Evolutionary conservation across 352 stramenopile species (phyloP), one percentile per base, ranked within the genome.

Genomic region (Globisporangium heterothallicum): DNA sequence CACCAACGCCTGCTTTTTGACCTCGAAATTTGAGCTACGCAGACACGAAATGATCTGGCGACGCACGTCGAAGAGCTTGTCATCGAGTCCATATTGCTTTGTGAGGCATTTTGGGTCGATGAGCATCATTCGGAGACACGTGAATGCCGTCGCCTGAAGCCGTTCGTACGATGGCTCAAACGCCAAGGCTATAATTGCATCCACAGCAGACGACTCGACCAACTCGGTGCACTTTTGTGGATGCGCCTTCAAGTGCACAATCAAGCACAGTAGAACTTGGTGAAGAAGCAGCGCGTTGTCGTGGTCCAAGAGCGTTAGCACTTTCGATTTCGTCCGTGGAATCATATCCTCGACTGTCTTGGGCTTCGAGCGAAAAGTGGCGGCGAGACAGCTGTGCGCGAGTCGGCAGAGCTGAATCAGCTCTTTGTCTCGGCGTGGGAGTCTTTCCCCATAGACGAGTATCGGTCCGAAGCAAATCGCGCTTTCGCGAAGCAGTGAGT

Each of bases 321-420:
- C 54, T 49, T 56, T 61, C 6, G 16, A 18, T 8, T 48, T 53
- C 6, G 54, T 56, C 16, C 48, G 48, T 18, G 41, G 29, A 26
- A 61, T 61, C 54, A 56, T 51, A n/a, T 14, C 34, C 34, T 51
- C 54, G 3, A 61, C 29, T 2, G 29, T 3, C 2, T 25, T 29
- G 6, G 46, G 46, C 18, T 40, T 56, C n/a, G 46, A 54, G 13
- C 29, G 48, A 26, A 18, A 24, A 13, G 56, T 45, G 18, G 36
- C 46, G 3, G 32, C 12, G 4, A 61, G 54, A 30, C 54, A 61
- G 14, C 38, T 41, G 32, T 61, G 46, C 1, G 54, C 54, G n/a
- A 61, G 54, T 27, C 45, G 48, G 21, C 54, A 61, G 21, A 61
- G 38, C 42, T 61, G 54, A 4, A 51, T 43, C 38, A 61, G 19